Evolutionary conservation across 176 grass and related monocot species (phyloP), one percentile per base, ranked within the genome.

Genomic region (Paspalum notatum): DNA sequence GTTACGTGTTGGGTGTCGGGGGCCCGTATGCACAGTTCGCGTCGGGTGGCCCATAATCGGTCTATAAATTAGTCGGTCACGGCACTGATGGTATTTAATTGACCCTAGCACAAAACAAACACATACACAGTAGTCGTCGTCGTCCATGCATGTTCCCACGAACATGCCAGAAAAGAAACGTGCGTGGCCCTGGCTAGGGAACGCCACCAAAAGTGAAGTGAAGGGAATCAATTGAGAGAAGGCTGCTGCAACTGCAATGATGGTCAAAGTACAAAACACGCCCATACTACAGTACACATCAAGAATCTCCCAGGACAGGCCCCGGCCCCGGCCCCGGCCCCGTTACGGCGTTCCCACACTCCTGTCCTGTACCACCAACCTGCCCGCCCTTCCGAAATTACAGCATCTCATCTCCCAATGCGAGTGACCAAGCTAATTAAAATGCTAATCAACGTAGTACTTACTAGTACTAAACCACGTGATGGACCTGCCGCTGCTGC

Each of bases 201-300:
- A 32, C 32, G 32, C 32, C 32, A 32, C 46, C n/a, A 9, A 51
- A 64, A 46, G 9, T 3, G 24, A 4, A 6, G 12, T 32, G 8
- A 26, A 21, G 26, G 55, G 74, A 87, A 87, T 87, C 65, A 39
- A 20, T 21, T 32, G 32, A 32, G 66, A 51, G 18, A 44, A 25
- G 38, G 62, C 43, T 57, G 73, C 41, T 32, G 32, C 32, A 32
- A 32, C 32, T 1, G 2, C 1, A 46, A 78, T 72, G 39, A 65
- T 77, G 80, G 73, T 87, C 80, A 83, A 83, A 87, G 73, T 87
- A 77, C 56, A 72, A 27, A 64, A 32, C 32, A 32, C 32, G 32
- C 32, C 32, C 3, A 1, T 64, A 47, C 26, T 53, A 53, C 53
- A 45, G 53, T 65, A 27, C 71, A 62, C 71, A 76, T 43, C 55